These are phyloP conservation scores for Simmondsia chinensis DNA, from an alignment of 148 eudicot genomes.

Conservation along the genomic window DNA sequence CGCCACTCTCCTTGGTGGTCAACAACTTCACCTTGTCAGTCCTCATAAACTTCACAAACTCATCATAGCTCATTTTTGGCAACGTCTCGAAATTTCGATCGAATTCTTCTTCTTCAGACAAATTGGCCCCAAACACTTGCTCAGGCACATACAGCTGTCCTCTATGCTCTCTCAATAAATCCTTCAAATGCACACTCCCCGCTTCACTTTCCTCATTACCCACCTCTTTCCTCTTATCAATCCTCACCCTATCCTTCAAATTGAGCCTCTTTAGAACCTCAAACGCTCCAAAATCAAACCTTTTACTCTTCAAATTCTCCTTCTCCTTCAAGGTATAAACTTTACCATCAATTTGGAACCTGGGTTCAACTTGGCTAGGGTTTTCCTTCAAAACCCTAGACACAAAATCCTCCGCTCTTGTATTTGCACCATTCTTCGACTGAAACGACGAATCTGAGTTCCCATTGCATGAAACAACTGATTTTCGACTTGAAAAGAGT, in stretches of 20 bases:
- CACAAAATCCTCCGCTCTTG: slow-evolving; percentile 46
- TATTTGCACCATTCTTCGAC: slow-evolving; percentile 1
- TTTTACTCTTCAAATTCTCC: slow-evolving; percentile 25
- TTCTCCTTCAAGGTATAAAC: slow-evolving; percentile 54
- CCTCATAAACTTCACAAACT: slow-evolving; percentile 42
- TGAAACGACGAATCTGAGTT: slow-evolving; percentile 14
- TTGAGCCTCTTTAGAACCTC: slow-evolving; percentile 36
- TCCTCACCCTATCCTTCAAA: slow-evolving; percentile 18
- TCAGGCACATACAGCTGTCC: slow-evolving; percentile 91
- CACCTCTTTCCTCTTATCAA: slow-evolving; percentile 20
- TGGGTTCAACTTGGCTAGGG: slow-evolving; percentile 90
- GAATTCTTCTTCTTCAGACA: slow-evolving; percentile 74
- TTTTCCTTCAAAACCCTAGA: slow-evolving; percentile 76
- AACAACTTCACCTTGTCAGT: slow-evolving; percentile 58
- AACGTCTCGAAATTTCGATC: slow-evolving; percentile 37
- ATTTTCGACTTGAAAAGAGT: slow-evolving; percentile 10
- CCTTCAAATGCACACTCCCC: slow-evolving; percentile 57
- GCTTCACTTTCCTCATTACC: slow-evolving; percentile 13
- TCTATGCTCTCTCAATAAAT: slow-evolving; percentile 65
- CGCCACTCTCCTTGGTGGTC: slow-evolving; percentile 41
- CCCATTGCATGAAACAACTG: slow-evolving; percentile 17
- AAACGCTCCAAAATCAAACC: slow-evolving; percentile 16
- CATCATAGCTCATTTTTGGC: slow-evolving; percentile 56
- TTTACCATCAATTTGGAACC: slow-evolving; percentile 37
- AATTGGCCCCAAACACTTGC: slow-evolving; percentile 45